Evolutionary conservation across 208 protist genomes (phyloP).

Genomic region (Novymonas esmeraldas): DNA sequence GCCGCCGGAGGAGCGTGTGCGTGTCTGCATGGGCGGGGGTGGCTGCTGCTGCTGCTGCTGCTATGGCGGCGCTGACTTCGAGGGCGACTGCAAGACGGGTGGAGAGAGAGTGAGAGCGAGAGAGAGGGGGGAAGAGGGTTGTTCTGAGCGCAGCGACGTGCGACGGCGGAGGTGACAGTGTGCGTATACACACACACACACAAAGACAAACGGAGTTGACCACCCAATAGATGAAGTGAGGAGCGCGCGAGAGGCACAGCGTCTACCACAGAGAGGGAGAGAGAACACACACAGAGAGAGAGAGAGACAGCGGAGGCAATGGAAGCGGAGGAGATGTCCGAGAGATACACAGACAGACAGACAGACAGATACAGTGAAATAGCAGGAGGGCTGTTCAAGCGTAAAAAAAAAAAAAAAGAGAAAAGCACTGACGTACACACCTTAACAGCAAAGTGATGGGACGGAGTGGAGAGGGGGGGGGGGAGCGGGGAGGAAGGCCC

Average conservation of each 20-base stretch:
- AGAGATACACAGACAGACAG: constrained; percentile 3
- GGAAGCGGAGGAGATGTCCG: not conserved
- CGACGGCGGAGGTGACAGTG: no score
- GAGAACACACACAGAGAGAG: constrained; percentile 4
- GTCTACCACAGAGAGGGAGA: no score
- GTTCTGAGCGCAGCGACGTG: no score
- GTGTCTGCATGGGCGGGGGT: constrained; percentile 29
- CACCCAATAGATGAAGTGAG: no score
- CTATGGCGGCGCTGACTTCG: no score
- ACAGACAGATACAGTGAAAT: not conserved
- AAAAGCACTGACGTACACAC: not conserved
- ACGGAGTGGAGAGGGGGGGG: not conserved
- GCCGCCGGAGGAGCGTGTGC: constrained; percentile 9
- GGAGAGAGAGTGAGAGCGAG: no score
- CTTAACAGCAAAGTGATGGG: not conserved
- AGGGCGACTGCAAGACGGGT: no score
- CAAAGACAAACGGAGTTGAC: constrained; percentile 5
- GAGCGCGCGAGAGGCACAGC: no score
- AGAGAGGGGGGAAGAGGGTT: no score
- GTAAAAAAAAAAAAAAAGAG: not conserved
- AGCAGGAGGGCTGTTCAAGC: not conserved
- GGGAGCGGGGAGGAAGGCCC: not conserved
- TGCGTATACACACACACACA: not conserved
- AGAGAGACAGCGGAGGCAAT: not conserved
- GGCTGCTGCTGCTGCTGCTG: no score